Conservation (phyloP, 306 rosid species). For the Quercus agrifolia region DNA sequence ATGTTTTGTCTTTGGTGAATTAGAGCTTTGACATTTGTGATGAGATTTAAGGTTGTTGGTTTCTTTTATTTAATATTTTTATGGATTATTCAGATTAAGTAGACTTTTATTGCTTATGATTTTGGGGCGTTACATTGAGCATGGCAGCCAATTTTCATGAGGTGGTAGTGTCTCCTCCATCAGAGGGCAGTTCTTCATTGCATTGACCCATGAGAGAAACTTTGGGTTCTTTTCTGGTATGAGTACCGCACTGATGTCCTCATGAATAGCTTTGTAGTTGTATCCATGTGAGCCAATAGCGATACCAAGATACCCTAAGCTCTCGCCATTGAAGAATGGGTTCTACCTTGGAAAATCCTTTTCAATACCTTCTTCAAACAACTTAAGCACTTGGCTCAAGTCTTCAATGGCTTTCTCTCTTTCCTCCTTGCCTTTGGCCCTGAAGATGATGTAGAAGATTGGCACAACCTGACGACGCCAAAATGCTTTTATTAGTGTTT, state of each 20-base stretch:
- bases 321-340: not conserved
- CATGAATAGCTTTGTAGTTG: not conserved
- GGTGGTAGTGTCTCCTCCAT: slow-evolving; percentile 42
- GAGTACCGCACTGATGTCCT: not conserved
- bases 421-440: not conserved
- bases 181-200: slow-evolving; percentile 22
- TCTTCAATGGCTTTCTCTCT: not conserved
- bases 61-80: too few species aligned
- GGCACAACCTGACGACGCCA: not conserved
- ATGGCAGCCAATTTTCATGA: slow-evolving; percentile 33
- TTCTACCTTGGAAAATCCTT: not conserved
- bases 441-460: not conserved
- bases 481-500: not conserved
- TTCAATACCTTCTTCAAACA: not conserved
- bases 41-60: too few species aligned
- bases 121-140: not conserved
- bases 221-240: not conserved
- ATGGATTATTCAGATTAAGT: too few species aligned
- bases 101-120: too few species aligned
- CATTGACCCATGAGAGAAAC: too few species aligned
- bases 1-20: too few species aligned
- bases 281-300: not conserved
- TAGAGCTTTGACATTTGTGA: too few species aligned
- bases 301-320: not conserved
- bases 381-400: not conserved